Evolutionary conservation across 306 rosid genomes (phyloP), one percentile per base, ranked within the genome.

Genomic region (Pachyrhizus erosus): DNA sequence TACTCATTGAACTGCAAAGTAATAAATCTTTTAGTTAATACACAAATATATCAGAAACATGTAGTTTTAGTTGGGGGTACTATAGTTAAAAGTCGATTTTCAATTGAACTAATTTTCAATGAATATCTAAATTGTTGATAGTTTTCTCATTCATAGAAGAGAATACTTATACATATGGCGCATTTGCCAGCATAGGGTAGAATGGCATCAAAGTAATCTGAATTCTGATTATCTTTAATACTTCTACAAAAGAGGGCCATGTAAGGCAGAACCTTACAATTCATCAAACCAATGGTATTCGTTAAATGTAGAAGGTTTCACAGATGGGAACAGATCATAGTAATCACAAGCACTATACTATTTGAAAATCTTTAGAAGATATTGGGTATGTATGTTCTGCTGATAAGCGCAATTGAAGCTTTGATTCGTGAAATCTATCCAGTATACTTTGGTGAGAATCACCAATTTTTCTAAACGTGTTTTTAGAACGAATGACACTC

Each of bases 21-120:
- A 26, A 70, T 57, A 72, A 82, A 60, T 42, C 68, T 74, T 45
- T 4, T 43, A 49, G 40, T 45, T 39, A 39, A 76, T 49, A 82
- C 43, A 77, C 83, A 80, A 73, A 34, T 73, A 70, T 71, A 77
- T 77, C 73, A 66, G 21, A 26, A 78, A 71, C 79, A 37, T 54
- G 55, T 29, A 71, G 42, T 15, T 33, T 24, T 65, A 73, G 55
- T 34, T 49, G 42, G 20, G 14, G 65, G 7, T 18, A 10, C 12
- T 26, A 24, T 9, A 37, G 49, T n/a, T 20, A 37, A 2, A 57
- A 37, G 58, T 57, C 0, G 11, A 31, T 17, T 62, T 64, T 49
- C 21, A 27, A 27, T 51, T 72, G 46, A 62, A 21, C 14, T 37
- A 51, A 51, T 51, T 37, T 71, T 72, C 51, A 39, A 64, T 27